Conservation (phyloP, 495 filamentous ascomycete species). For the Gamarada debralockiae region DNA sequence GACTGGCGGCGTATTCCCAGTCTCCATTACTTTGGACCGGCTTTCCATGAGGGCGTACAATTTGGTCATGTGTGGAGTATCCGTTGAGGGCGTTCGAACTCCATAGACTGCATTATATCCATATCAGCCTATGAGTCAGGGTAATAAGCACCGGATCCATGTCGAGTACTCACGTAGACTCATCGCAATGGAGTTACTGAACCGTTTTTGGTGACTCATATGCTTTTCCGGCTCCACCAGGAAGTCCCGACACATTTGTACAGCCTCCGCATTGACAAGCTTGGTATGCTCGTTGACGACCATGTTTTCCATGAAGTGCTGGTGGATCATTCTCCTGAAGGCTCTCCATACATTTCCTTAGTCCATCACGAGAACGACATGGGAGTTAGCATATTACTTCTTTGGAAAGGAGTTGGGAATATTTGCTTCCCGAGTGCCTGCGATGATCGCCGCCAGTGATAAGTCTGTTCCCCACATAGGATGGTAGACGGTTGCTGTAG, state of each 20-base stretch:
- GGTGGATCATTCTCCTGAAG: slow-evolving; percentile 36
- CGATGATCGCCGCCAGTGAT: slow-evolving; percentile 36
- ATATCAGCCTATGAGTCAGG: too few species aligned
- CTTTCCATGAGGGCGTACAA: slow-evolving; percentile 46
- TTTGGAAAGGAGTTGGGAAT: too few species aligned
- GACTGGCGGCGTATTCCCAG: slow-evolving; percentile 11
- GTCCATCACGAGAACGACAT: slow-evolving; percentile 38
- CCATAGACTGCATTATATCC: slow-evolving; percentile 37
- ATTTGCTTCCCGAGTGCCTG: too few species aligned
- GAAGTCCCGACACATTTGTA: slow-evolving; percentile 42
- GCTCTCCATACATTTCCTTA: slow-evolving; percentile 38
- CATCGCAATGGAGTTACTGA: slow-evolving; percentile 42
- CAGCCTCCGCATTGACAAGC: slow-evolving; percentile 42
- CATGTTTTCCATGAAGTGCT: slow-evolving; percentile 36
- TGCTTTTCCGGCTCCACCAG: slow-evolving; percentile 32
- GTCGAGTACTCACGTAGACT: slow-evolving; percentile 24
- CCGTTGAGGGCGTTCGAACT: slow-evolving; percentile 30
- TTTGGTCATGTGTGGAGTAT: slow-evolving; percentile 29
- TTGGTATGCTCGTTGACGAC: slow-evolving; percentile 39
- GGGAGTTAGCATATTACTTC: too few species aligned
- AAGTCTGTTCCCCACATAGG: slow-evolving; percentile 39
- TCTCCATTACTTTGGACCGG: slow-evolving; percentile 35
- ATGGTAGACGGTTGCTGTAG: slow-evolving; percentile 42
- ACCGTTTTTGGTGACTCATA: slow-evolving; percentile 43
- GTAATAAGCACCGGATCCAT: neutral